A percentile compares a stretch with the other conserved stretches of the same genome.
phyloP scores from a whole-genome alignment of 306 rosid species.

The Prunus fruticosa region DNA sequence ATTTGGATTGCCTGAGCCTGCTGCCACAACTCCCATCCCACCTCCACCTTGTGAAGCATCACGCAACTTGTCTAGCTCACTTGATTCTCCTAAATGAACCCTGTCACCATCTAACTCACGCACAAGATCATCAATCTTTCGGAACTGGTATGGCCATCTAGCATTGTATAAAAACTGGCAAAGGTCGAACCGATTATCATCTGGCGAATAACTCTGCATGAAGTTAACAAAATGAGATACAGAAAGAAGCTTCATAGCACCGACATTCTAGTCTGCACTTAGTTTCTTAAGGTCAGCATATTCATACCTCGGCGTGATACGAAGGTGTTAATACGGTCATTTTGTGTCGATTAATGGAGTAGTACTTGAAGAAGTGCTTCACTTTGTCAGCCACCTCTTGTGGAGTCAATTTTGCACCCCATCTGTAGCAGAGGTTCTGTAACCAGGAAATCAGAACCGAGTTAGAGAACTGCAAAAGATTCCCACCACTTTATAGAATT shows the following conservation, averaged over 20 bases:
- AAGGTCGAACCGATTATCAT: constrained; percentile 88
- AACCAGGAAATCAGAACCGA: constrained; percentile 19
- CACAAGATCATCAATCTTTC: constrained; percentile 80
- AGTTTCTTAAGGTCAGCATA: constrained; percentile 15
- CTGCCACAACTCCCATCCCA: constrained; percentile 94
- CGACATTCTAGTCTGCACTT: background rate
- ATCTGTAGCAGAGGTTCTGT: constrained; percentile 83
- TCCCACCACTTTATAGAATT: background rate
- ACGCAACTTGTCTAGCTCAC: constrained; percentile 35
- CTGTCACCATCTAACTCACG: constrained; percentile 49
- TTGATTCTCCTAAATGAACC: constrained; percentile 36
- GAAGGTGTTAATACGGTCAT: constrained; percentile 91
- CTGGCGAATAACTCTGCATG: constrained; percentile 92
- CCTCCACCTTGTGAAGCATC: constrained; percentile 47
- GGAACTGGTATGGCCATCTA: constrained; percentile 92
- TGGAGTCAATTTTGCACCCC: constrained; percentile 83
- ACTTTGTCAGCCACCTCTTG: constrained; percentile 92
- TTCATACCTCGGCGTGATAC: constrained; percentile 90
- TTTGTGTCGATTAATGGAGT: constrained; percentile 93
- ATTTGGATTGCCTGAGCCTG: constrained; percentile 89
- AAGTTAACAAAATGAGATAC: background rate
- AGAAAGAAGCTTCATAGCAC: background rate
- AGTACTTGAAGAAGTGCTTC: constrained; percentile 86
- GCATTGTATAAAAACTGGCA: constrained; percentile 84
- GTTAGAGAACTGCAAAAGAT: background rate